Evolutionary conservation across 129 eudicot species (phyloP).

Genomic region (Flaveria sonorensis): DNA sequence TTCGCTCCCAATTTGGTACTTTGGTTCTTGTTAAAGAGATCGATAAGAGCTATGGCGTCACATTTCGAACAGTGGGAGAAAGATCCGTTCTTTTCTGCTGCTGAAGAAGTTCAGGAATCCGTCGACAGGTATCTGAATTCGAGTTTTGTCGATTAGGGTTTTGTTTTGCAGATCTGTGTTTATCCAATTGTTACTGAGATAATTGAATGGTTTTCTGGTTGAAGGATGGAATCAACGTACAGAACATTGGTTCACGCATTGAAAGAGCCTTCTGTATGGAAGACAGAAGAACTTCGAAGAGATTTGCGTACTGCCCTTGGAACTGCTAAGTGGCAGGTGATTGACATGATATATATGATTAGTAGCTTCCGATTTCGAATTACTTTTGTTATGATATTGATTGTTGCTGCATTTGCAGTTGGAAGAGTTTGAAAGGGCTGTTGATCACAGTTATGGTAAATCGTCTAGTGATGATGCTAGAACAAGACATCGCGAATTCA

Average conservation of each 20-base stretch:
- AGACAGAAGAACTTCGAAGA: conserved; percentile 68
- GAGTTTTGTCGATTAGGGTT: conserved; percentile 21
- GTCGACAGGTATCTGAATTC: conserved; percentile 67
- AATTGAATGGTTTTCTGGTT: conserved; percentile 1
- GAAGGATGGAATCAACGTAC: conserved; percentile 92
- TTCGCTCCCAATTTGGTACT: conserved; percentile 11
- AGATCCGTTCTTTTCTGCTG: conserved; percentile 92
- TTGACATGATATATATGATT: neutral
- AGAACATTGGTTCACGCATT: conserved; percentile 72
- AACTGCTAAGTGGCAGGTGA: conserved; percentile 96
- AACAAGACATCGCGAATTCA: conserved; percentile 66
- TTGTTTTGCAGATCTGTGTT: neutral
- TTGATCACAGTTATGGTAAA: conserved; percentile 51
- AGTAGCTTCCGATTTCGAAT: neutral
- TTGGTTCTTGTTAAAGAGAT: neutral
- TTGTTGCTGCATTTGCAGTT: conserved; percentile 48
- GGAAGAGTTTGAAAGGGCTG: conserved; percentile 87
- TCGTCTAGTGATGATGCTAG: conserved; percentile 51
- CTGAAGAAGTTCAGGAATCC: conserved; percentile 96
- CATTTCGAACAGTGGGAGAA: conserved; percentile 92
- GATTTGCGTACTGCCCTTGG: conserved; percentile 77
- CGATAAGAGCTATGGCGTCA: conserved; percentile 50
- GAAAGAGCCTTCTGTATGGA: conserved; percentile 66
- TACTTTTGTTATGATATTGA: conserved; percentile 22
- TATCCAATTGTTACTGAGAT: conserved; percentile 5